Base-by-base conservation (phyloP, 106 monocot species). In the Chionographis japonica region DNA sequence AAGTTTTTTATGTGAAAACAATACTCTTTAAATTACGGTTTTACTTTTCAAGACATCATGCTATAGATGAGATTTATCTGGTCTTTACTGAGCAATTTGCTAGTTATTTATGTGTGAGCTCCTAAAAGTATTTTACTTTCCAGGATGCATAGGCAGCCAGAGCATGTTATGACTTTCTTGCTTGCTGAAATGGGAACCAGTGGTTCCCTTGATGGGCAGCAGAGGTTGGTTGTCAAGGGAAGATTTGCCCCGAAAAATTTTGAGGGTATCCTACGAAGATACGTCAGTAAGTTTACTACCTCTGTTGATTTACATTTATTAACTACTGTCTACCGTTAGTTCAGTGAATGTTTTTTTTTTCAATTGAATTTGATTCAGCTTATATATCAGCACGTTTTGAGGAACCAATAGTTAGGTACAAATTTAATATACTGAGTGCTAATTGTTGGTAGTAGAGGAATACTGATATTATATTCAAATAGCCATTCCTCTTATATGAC, bases 231-330 rank as follows among this genome's bases (percentile, higher is more conserved):
- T 65, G 79, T 98, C 0, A 98, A 98, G 70, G 97, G 93, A 38
- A 85, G 97, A 79, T 98, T 98, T 87, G 92, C 92, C 38, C 97
- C 92, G 1, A 98, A 98, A 66, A 98, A 93, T 75, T 98, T 98
- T 54, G 97, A 93, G 83, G 92, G 92, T 19, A 98, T 98, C 16
- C 87, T 98, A 46, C 68, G 90, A 75, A 82, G 92, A 87, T 98
- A 98, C 60, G 77, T 98, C 73, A 98, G 92, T 97, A 92, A 84
- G 97, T 87, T 53, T 42, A 27, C 27, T 27, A 27, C 10, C 20
- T 46, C 19, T 54, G 2, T 9, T 19, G 27, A 17, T 10, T 49
- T 60, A 19, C 41, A 37, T 46, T 60, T 39, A 38, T 12, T 41
- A 27, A 36, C 9, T 50, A 19, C 38, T 41, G 54, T 20, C 8